Conservation (phyloP, 768 basidiomycete genomes). For the Mycena filopes region DNA sequence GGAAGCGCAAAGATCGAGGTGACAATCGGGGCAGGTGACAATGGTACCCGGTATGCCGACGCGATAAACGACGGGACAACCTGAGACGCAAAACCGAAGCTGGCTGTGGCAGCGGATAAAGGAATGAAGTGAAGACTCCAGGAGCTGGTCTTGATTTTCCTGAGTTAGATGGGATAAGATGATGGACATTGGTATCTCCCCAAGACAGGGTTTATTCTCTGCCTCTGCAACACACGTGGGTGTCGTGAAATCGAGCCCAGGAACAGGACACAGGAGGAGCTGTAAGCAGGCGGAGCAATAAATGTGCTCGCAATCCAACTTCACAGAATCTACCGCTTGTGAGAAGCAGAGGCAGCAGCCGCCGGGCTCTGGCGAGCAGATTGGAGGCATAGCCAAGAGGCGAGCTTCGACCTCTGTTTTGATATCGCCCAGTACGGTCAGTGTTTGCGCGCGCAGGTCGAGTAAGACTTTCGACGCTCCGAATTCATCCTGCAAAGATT, state of each 20-base stretch:
- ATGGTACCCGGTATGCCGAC: conserved; percentile 1
- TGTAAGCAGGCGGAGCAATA: conserved; percentile 25
- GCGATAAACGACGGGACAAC: conserved; percentile 27
- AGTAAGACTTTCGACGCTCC: conserved; percentile 24
- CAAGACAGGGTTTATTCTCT: conserved; percentile 6
- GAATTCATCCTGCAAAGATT: conserved; percentile 13
- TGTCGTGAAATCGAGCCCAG: conserved; percentile 4
- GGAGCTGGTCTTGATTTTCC: conserved; percentile 8
- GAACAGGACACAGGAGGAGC: conserved; percentile 17
- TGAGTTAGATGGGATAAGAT: conserved; percentile 13
- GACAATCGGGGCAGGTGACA: conserved; percentile 25
- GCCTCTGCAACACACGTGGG: conserved; percentile 16
- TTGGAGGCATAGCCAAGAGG: background rate
- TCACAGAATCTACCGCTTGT: background rate
- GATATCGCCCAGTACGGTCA: conserved; percentile 27
- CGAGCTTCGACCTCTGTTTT: conserved; percentile 16
- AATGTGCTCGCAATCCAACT: conserved; percentile 27
- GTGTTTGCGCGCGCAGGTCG: conserved; percentile 2
- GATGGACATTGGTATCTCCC: conserved; percentile 3
- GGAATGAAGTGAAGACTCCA: conserved; percentile 11
- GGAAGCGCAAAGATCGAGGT: conserved; percentile 22
- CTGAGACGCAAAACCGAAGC: conserved; percentile 24
- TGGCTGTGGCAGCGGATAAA: conserved; percentile 9
- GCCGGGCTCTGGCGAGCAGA: background rate
- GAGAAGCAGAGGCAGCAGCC: conserved; percentile 24